Evolutionary conservation across 2,329 filamentous ascomycete genomes (phyloP), one percentile per base, ranked within the genome.

Genomic region (Pseudocercospora musae): DNA sequence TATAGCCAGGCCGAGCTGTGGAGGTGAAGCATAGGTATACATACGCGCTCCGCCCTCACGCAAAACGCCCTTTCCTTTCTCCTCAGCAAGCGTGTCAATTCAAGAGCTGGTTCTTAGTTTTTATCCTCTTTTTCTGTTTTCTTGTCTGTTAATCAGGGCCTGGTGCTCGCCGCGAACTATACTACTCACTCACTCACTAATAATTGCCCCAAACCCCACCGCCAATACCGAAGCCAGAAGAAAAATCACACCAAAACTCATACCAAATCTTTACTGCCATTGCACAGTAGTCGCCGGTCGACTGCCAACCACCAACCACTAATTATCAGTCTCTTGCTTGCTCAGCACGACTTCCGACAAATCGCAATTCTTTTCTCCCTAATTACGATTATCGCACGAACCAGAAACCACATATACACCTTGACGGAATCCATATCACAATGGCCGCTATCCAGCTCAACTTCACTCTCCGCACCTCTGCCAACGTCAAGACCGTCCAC

Each of bases 401-500:
- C 4, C 31, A 33, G 49, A 65, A 59, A 68, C 61, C 57, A 67
- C 61, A 70, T 65, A 62, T 60, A 62, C 64, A 71, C 61, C 56
- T 68, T 59, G 50, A 66, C 62, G 65, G 62, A 53, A 60, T 42
- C 31, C 64, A 48, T 60, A 69, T 64, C 66, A 54, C 29, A 20
- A 96, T 96, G 92, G 89, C 93, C 80, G 84, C 92, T 78, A 88
- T 95, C 80, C 94, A 97, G 82, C 89, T 96, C 72, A 94, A 92
- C 77, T 98, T 98, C 83, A 89, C 90, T 79, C 91, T 98, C 79
- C 92, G 93, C 83, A 96, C 96, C 78, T 96, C 93, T 76, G 88
- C 91, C 77, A 92, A 92, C 81, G 92, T 96, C 85, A 96, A 97
- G 87, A 94, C 93, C 75, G 94, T 96, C 77, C 94, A 98, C 78